phyloP scores from a whole-genome alignment of 2,329 filamentous ascomycete species.

The Scytalidium sp. region DNA sequence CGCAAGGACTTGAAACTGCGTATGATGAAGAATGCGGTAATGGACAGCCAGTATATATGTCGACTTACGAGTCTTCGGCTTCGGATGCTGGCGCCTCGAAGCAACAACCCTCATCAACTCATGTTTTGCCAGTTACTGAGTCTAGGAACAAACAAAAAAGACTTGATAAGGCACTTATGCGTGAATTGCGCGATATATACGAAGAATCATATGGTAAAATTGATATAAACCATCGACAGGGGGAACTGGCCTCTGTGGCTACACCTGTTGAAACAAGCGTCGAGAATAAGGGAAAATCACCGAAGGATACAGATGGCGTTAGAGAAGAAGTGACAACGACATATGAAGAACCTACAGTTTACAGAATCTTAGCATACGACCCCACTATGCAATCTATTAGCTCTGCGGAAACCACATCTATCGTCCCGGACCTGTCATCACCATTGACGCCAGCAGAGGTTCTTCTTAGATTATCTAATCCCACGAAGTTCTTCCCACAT shows the following conservation, averaged over 20 bases:
- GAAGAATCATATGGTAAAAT: slow-evolving; percentile 39
- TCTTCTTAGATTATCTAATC: slow-evolving; percentile 57
- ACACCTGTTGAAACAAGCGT: slow-evolving; percentile 1
- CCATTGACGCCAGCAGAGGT: slow-evolving; percentile 57
- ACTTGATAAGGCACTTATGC: slow-evolving; percentile 29
- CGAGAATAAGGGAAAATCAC: not conserved
- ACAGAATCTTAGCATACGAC: slow-evolving; percentile 68
- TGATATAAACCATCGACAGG: slow-evolving; percentile 25
- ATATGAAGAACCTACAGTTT: slow-evolving; percentile 32
- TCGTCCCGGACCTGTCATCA: slow-evolving; percentile 43
- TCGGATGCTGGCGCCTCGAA: not conserved
- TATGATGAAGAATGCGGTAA: slow-evolving; percentile 39
- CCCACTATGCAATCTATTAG: slow-evolving; percentile 53
- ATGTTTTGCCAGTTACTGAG: not conserved
- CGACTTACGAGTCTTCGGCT: not conserved
- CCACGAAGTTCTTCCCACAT: slow-evolving; percentile 63
- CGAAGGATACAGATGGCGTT: not conserved
- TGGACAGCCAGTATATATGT: not conserved
- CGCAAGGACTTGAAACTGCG: slow-evolving; percentile 46
- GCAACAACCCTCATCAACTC: not conserved
- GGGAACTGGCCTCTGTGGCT: too few relatives aligned
- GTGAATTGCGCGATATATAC: slow-evolving; percentile 37
- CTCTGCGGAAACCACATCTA: slow-evolving; percentile 58
- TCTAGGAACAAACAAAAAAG: slow-evolving; percentile 4
- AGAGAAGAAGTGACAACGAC: not conserved